Evolutionary conservation across 305 asterid species (phyloP).

Genomic region (Lippia alba): DNA sequence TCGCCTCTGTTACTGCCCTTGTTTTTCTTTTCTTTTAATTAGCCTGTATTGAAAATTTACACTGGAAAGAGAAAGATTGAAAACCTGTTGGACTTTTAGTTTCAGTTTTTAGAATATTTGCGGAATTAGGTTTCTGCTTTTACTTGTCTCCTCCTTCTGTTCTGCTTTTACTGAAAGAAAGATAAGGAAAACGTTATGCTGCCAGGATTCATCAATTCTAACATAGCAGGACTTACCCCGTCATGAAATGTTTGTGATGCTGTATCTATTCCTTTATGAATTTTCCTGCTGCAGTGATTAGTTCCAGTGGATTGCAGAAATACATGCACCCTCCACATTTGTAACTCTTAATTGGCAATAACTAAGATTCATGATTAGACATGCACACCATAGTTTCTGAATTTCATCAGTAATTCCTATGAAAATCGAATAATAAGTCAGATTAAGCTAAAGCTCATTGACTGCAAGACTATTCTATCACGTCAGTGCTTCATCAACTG

Average conservation of each 20-base stretch:
- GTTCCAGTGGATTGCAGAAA: conserved; percentile 17
- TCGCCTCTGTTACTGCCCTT: too few species aligned
- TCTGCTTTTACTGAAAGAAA: conserved; percentile 21
- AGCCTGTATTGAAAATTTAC: too few species aligned
- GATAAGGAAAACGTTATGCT: background rate
- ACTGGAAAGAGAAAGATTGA: too few species aligned
- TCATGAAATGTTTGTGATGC: background rate
- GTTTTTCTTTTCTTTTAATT: too few species aligned
- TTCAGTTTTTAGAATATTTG: too few species aligned
- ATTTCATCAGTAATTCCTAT: conserved; percentile 16
- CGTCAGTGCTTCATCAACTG: conserved; percentile 11
- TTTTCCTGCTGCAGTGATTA: conserved; percentile 19
- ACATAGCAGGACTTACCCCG: too few species aligned
- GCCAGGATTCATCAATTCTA: too few species aligned
- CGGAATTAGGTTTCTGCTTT: too few species aligned
- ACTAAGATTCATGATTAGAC: background rate
- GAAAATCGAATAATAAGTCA: conserved; percentile 20
- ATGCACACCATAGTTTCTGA: background rate
- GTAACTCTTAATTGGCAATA: conserved; percentile 15
- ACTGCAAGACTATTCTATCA: conserved; percentile 11
- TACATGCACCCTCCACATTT: conserved; percentile 8
- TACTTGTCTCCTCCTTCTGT: conserved; percentile 4
- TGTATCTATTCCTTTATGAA: too few species aligned
- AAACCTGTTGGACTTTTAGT: too few species aligned
- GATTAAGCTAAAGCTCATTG: conserved; percentile 2